Evolutionary conservation across 2,329 filamentous ascomycete species (phyloP).

Genomic region (Alternaria novae-zelandiae): DNA sequence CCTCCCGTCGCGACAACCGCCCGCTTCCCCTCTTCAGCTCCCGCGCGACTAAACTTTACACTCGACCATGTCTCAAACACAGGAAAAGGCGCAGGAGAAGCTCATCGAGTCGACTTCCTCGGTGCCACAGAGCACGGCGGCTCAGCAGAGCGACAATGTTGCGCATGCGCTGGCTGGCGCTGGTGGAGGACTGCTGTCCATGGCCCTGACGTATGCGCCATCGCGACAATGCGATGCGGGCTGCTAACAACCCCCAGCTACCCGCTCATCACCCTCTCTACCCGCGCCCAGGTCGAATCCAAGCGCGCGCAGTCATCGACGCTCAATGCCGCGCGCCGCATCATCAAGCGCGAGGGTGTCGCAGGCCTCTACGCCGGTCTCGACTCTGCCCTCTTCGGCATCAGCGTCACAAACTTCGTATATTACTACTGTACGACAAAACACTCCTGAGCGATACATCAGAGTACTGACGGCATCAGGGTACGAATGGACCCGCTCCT

Average conservation of each 20-base stretch:
- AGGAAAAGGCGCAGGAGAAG: slow-evolving; percentile 42
- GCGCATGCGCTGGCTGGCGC: slow-evolving; percentile 92
- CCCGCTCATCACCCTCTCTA: slow-evolving; percentile 95
- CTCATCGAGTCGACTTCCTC: slow-evolving; percentile 43
- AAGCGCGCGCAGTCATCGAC: slow-evolving; percentile 88
- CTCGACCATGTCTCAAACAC: slow-evolving; percentile 35
- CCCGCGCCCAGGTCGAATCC: slow-evolving; percentile 96
- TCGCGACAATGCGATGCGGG: not conserved
- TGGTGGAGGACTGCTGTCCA: slow-evolving; percentile 91
- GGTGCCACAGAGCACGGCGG: slow-evolving; percentile 63
- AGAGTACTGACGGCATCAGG: slow-evolving; percentile 46
- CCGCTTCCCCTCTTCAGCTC: slow-evolving; percentile 9
- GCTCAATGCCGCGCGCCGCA: slow-evolving; percentile 80
- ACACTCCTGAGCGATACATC: not conserved
- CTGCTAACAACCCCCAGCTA: slow-evolving; percentile 64
- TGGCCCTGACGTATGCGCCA: slow-evolving; percentile 80
- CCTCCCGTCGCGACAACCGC: not conserved
- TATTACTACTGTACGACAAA: slow-evolving; percentile 85
- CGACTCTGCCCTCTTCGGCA: slow-evolving; percentile 93
- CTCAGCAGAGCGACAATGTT: slow-evolving; percentile 94
- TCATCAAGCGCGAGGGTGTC: slow-evolving; percentile 90
- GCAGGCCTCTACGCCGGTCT: slow-evolving; percentile 90
- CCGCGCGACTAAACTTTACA: not conserved
- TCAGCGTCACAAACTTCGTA: slow-evolving; percentile 98
- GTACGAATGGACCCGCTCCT: slow-evolving; percentile 95